Evolutionary conservation across 495 filamentous ascomycete species (phyloP), one percentile per base, ranked within the genome.

Genomic region (Penicillium herquei): DNA sequence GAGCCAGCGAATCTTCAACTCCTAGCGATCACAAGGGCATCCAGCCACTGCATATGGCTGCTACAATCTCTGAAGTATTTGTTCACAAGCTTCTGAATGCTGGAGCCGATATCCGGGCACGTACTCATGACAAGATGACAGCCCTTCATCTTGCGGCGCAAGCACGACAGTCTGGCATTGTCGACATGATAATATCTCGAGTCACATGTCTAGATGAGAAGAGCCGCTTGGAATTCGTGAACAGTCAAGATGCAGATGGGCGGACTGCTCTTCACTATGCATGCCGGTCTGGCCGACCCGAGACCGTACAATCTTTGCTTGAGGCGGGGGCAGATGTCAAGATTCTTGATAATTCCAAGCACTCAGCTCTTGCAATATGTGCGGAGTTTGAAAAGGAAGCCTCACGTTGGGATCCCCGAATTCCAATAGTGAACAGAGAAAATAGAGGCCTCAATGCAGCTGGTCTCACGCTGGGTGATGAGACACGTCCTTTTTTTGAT

Each of bases 81-180:
- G 46, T 63, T 40, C 44, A 51, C 37, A 57, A 54, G 37, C 63
- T 63, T 48, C 56, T 65, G 35, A 34, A 57, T 21, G 30, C 59
- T 14, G 59, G 63, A 9, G 63, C 56, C 3, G 39, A 65, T 17
- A 34, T 34, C 46, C 51, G 56, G 12, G 47, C 17, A 17, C 16
- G 32, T 9, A 62, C 58, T 3, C 21, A 59, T n/a, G 59, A 63
- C 42, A 54, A 56, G n/a, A 57, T 59, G 51, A 57, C 59, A 13
- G 56, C 52, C 9, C 56, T 65, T 31, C 63, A 62, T 54, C 18
- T 59, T 51, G 59, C 63, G 14, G 54, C 62, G 44, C 58, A 51
- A 17, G 44, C 58, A 34, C 62, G 58, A 9, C 54, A 61, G 14
- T 39, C 58, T 7, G 52, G 45, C 4, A 55, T 56, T 17, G 37